Conservation (phyloP, 2,329 filamentous ascomycete species). For the Colletotrichum sp. region DNA sequence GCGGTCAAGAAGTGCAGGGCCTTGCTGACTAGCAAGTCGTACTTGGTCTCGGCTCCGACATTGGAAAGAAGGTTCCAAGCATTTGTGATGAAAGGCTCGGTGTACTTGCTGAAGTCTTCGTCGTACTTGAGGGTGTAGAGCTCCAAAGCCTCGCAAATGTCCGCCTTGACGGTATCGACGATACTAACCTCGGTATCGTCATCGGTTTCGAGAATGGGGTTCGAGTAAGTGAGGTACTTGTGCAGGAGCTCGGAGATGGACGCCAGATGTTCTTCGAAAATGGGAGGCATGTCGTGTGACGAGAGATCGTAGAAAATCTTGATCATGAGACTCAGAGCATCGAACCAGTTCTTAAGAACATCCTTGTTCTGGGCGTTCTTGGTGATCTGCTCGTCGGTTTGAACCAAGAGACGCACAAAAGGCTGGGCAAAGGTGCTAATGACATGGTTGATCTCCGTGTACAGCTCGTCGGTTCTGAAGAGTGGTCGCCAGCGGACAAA, state of each 20-base stretch:
- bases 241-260: slow-evolving; percentile 81
- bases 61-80: slow-evolving; percentile 92
- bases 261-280: slow-evolving; percentile 88
- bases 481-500: slow-evolving; percentile 95
- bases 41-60: slow-evolving; percentile 86
- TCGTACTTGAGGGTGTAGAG: slow-evolving; percentile 95
- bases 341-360: slow-evolving; percentile 78
- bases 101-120: slow-evolving; percentile 84
- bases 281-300: slow-evolving; percentile 93
- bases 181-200: slow-evolving; percentile 89
- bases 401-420: slow-evolving; percentile 80
- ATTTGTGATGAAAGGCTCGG: slow-evolving; percentile 84
- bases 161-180: slow-evolving; percentile 86
- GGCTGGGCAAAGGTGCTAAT: slow-evolving; percentile 82
- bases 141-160: slow-evolving; percentile 89
- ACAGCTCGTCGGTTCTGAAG: slow-evolving; percentile 91
- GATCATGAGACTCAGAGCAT: slow-evolving; percentile 84
- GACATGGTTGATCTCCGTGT: slow-evolving; percentile 96
- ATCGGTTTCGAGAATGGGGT: slow-evolving; percentile 79
- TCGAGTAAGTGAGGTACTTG: slow-evolving; percentile 92
- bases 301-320: slow-evolving; percentile 96
- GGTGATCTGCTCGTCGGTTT: slow-evolving; percentile 74
- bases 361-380: slow-evolving; percentile 78
- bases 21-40: slow-evolving; percentile 92
- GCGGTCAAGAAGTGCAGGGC: slow-evolving; percentile 94